Evolutionary conservation across 768 basidiomycete genomes (phyloP).

Genomic region (Boletus edulis): DNA sequence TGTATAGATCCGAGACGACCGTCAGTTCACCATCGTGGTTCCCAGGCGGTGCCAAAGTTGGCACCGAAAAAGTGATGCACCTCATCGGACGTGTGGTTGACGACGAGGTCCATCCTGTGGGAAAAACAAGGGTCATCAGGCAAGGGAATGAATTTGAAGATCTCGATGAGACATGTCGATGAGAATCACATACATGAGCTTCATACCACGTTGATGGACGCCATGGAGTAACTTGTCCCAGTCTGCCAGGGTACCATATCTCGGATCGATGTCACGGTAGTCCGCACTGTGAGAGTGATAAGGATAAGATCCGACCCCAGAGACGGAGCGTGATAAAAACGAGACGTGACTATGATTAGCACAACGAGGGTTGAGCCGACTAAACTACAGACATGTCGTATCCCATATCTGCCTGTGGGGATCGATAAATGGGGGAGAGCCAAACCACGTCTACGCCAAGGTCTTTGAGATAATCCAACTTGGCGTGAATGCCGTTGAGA

Average conservation of each 20-base stretch:
- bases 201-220: constrained; percentile 63
- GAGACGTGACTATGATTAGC: background rate
- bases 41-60: background rate
- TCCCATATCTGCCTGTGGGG: constrained; percentile 70
- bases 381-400: constrained; percentile 55
- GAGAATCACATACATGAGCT: constrained; percentile 51
- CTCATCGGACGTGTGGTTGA: constrained; percentile 71
- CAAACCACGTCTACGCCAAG: constrained; percentile 69
- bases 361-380: background rate
- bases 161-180: constrained; percentile 15
- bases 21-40: constrained; percentile 1
- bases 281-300: constrained; percentile 45
- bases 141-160: constrained; percentile 3
- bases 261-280: constrained; percentile 60
- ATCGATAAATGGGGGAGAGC: constrained; percentile 61
- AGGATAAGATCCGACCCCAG: constrained; percentile 13
- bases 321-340: background rate
- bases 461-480: constrained; percentile 66
- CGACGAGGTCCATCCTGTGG: constrained; percentile 72
- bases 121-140: constrained; percentile 1
- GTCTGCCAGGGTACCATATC: constrained; percentile 62
- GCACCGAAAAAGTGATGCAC: constrained; percentile 26
- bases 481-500: constrained; percentile 59
- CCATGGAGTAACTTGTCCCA: constrained; percentile 55
- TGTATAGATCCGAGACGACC: constrained; percentile 22